Conservation (phyloP, 2,329 filamentous ascomycete genomes). For the Calonectria pseudoturangicola region DNA sequence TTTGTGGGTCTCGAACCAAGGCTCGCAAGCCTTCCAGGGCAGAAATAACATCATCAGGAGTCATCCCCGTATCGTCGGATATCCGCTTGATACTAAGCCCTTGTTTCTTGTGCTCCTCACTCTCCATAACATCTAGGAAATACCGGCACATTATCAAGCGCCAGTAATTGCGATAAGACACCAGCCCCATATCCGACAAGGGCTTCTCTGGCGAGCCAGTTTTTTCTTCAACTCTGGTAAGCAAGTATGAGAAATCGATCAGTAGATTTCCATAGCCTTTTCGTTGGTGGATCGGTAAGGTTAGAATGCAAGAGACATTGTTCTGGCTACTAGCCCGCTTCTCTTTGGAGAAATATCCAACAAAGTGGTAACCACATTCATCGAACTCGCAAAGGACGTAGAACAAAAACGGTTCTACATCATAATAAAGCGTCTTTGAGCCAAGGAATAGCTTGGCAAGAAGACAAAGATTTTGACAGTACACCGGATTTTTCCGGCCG, state of each 20-base stretch:
- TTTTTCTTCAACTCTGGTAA: constrained; percentile 94
- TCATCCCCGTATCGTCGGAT: constrained; percentile 94
- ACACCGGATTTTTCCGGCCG: constrained; percentile 97
- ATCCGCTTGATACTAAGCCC: constrained; percentile 80
- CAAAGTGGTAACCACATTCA: constrained; percentile 93
- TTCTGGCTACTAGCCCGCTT: constrained; percentile 96
- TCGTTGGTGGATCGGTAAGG: constrained; percentile 95
- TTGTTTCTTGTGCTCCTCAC: constrained; percentile 60
- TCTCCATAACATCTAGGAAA: constrained; percentile 73
- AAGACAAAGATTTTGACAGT: constrained; percentile 97
- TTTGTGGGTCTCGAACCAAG: constrained; percentile 91
- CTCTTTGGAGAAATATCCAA: constrained; percentile 99
- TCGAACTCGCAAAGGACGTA: constrained; percentile 98
- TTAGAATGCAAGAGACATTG: constrained; percentile 98
- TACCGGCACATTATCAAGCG: constrained; percentile 91
- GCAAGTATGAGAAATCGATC: constrained; percentile 98
- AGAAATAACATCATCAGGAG: constrained; percentile 95
- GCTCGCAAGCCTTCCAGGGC: constrained; percentile 93
- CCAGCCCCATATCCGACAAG: constrained; percentile 96
- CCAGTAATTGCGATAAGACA: constrained; percentile 99
- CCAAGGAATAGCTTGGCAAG: constrained; percentile 98
- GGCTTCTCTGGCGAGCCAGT: constrained; percentile 98
- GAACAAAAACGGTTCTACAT: constrained; percentile 97
- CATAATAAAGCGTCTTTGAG: constrained; percentile 98
- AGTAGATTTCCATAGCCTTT: constrained; percentile 97